Percentiles rank a stretch among this genome's conserved stretches.
phyloP scores from a whole-genome alignment of 306 rosid species.

The Trichosanthes cucumerina region DNA sequence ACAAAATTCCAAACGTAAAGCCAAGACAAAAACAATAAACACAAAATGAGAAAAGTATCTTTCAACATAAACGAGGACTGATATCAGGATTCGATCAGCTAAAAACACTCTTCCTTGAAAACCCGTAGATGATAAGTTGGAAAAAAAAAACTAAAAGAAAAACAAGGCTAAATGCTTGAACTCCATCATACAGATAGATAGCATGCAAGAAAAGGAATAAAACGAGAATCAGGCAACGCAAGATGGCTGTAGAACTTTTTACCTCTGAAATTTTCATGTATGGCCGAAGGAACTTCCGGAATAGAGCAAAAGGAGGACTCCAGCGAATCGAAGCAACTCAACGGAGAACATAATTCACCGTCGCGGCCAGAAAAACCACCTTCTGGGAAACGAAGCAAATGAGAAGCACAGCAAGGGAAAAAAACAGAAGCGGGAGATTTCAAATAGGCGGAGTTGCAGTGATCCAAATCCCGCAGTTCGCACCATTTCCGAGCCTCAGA shows the following conservation, averaged over 20 bases:
- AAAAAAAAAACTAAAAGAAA: neutral
- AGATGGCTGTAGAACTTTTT: constrained; percentile 27
- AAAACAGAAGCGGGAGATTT: neutral
- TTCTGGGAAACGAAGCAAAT: neutral
- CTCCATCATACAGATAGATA: neutral
- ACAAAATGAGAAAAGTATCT: neutral
- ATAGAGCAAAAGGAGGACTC: constrained; percentile 20
- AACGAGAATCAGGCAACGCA: neutral
- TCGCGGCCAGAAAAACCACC: constrained; percentile 10
- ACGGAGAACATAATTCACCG: constrained; percentile 25
- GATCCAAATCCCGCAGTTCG: constrained; percentile 24
- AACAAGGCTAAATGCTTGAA: neutral
- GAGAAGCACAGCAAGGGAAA: constrained; percentile 10
- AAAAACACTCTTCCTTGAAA: neutral
- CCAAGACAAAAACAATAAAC: neutral
- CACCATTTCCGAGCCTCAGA: constrained; percentile 27
- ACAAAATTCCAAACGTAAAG: neutral
- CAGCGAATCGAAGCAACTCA: constrained; percentile 24
- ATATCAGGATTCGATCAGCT: neutral
- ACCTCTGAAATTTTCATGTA: constrained; percentile 23
- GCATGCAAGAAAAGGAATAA: neutral
- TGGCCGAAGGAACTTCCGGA: constrained; percentile 19
- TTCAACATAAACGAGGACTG: neutral
- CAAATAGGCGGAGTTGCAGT: constrained; percentile 44
- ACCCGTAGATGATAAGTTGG: neutral